Base-by-base conservation (phyloP, 306 rosid species). In the Abrus precatorius region DNA sequence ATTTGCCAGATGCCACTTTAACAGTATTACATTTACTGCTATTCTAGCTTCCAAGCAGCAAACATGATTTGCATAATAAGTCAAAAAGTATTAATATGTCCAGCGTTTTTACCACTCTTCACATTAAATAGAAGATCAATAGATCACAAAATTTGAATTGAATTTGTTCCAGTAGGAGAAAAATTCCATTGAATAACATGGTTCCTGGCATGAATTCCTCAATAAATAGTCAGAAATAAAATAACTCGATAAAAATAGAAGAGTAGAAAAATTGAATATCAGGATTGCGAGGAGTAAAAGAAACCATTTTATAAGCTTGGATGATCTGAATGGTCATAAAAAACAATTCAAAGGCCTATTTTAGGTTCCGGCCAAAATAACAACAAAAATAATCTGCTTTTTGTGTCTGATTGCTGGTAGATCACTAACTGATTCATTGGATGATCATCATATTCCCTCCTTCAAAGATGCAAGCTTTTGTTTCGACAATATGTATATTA, bases 1-100 rank as follows among this genome's bases (percentile, higher is more conserved):
- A 29, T 33, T 72, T 61, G 78, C 63, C 27, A 69, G n/a, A 79
- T 3, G 20, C 36, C 3, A 79, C 57, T 13, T 13, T 9, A 79
- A 11, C 70, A 20, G 53, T 10, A 27, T 36, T 30, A 59, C 45
- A 79, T 69, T 48, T 28, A 12, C 41, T 70, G 83, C 52, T 7
- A 48, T 27, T 71, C 64, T 60, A 60, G 71, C 72, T 80, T 69
- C 65, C 20, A 20, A 64, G 40, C 33, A 63, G 73, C 7, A 63
- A 50, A 53, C 36, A 50, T 9, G 66, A 80, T 80, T 52, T 40
- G 49, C 20, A 49, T 10, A 52, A n/a, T 20, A 80, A 30, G 56
- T 53, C 45, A 62, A 47, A 48, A 69, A 38, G 68, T 52, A 64
- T 47, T 61, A 27, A 11, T 4, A 2, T 36, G 4, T 36, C 40